These are phyloP conservation scores for Blastobotrys arbuscula DNA, from an alignment of 1,139 yeast genomes.

Conservation along the genomic window DNA sequence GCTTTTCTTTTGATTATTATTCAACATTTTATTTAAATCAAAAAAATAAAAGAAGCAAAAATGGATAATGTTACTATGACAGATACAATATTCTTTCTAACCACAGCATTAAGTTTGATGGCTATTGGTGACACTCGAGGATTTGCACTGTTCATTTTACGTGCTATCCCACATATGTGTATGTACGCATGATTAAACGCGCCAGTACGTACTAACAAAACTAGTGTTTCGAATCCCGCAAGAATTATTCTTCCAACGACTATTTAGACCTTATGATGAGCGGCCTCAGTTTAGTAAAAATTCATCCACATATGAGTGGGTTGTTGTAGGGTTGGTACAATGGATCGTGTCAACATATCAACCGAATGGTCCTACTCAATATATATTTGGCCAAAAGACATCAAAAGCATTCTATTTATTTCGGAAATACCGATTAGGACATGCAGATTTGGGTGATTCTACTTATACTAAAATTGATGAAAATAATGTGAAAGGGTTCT, in stretches of 20 bases:
- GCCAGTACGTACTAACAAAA: not conserved
- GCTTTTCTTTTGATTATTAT: not conserved
- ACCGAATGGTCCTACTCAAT: conserved; percentile 21
- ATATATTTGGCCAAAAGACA: conserved; percentile 21
- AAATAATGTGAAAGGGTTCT: conserved; percentile 29
- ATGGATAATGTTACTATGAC: conserved; percentile 22
- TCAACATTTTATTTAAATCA: not conserved
- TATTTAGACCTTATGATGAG: conserved; percentile 23
- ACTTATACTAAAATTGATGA: conserved; percentile 6
- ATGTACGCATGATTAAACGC: not conserved
- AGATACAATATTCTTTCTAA: conserved; percentile 18
- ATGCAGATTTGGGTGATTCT: conserved; percentile 28
- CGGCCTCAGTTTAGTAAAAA: conserved; percentile 25
- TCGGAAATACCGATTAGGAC: conserved; percentile 27
- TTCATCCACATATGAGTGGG: conserved; percentile 26
- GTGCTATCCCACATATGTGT: conserved; percentile 13
- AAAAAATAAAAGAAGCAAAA: not conserved
- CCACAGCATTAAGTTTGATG: conserved; percentile 5
- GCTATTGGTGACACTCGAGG: conserved; percentile 5
- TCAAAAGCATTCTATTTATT: conserved; percentile 23
- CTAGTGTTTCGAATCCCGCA: conserved; percentile 21
- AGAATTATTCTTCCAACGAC: conserved; percentile 19
- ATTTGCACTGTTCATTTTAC: conserved; percentile 3
- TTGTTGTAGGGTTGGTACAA: conserved; percentile 21
- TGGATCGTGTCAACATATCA: conserved; percentile 22